Base-by-base conservation (phyloP, 495 filamentous ascomycete species). In the Hypoxylon trugodes region DNA sequence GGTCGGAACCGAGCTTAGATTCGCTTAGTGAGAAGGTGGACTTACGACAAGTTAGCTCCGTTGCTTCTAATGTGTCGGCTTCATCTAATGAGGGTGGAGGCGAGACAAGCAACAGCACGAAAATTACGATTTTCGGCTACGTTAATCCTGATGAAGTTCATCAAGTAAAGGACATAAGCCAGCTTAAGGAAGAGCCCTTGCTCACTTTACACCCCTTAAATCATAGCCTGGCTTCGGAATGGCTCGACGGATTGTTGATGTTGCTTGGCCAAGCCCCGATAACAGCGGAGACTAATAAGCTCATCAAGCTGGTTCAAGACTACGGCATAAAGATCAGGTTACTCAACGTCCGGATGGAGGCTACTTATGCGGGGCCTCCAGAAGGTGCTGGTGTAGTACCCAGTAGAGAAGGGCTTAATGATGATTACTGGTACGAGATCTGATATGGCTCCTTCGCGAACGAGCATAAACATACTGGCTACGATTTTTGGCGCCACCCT, bases 211-310 rank as follows among this genome's bases (percentile, higher is more conserved):
- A 91, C 59, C 93, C 96, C 3, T 79, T 87, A 40, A 89, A 87
- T 24, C 90, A 95, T 66, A 90, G 86, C 58, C 72, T 93, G 18
- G 96, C 95, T 8, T 93, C 93, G 1, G 96, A 99, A 74, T 99
- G 95, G 95, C 78, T 98, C 0, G 96, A 99, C 71, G 96, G 96
- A 1, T 76, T 99, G 45, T 84, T 97, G 19, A 96, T 99, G 93
- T 77, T 99, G 35, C 81, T 99, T 25, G 91, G 93, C 70, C 95
- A 99, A 71, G 87, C 93, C 36, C 95, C 95, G 8, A 96, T 99
- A 74, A 99, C 96, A n/a, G 83, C 90, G 16, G 94, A 98, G 74
- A 98, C 95, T 4, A 90, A 86, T 65, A 95, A 93, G 71, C 77
- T 98, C 46, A 89, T 97, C 50, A 85, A 87, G 32, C 75, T 97